Percentiles rank a stretch among this genome's conserved stretches.
phyloP scores from a whole-genome alignment of 148 eudicot genomes.

The Chenopodium formosanum region DNA sequence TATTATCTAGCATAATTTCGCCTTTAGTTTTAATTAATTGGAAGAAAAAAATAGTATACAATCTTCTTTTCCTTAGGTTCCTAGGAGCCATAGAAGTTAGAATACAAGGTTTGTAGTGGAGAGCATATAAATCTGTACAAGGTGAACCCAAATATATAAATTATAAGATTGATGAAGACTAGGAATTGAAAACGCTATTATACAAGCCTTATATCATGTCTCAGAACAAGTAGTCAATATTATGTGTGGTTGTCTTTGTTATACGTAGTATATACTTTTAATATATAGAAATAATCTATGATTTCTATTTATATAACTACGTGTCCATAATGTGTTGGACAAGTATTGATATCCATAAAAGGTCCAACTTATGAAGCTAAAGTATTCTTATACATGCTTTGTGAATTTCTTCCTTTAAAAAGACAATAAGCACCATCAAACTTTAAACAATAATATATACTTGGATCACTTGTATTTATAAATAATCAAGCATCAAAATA shows the following conservation, averaged over 20 bases:
- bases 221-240: not conserved
- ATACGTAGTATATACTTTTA: not conserved
- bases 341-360: not conserved
- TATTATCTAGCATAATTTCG: too few relatives aligned
- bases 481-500: not conserved
- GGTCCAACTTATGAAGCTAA: slow-evolving; percentile 1
- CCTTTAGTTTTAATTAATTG: too few relatives aligned
- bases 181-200: too few relatives aligned
- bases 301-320: not conserved
- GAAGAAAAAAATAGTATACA: too few relatives aligned
- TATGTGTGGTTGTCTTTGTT: not conserved
- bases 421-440: not conserved
- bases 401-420: not conserved
- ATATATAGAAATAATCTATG: not conserved
- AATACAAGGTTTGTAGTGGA: too few relatives aligned
- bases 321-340: not conserved
- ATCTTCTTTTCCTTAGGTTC: too few relatives aligned
- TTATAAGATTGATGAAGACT: too few relatives aligned
- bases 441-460: not conserved
- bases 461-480: not conserved
- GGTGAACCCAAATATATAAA: too few relatives aligned
- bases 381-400: not conserved
- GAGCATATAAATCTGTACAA: too few relatives aligned
- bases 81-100: too few relatives aligned
- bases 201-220: not conserved